phyloP scores from a whole-genome alignment of 1,139 yeast species.

The Saccharomyces hybrid region DNA sequence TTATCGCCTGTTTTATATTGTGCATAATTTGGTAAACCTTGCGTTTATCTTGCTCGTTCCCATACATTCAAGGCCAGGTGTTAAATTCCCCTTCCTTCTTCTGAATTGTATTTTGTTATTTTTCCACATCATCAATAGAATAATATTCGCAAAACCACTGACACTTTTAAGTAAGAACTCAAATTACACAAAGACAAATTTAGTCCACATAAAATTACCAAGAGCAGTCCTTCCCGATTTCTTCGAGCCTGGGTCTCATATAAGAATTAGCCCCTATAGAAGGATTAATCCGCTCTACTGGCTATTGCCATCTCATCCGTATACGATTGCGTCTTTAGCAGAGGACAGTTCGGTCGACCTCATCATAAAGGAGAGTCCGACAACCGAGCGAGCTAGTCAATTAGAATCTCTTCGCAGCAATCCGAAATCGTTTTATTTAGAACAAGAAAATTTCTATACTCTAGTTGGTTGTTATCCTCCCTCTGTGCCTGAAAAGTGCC shows the following conservation, averaged over 20 bases:
- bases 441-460: slow-evolving; percentile 19
- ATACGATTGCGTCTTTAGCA: slow-evolving; percentile 69
- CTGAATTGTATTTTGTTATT: slow-evolving; percentile 42
- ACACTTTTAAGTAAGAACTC: slow-evolving; percentile 12
- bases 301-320: slow-evolving; percentile 60
- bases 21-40: slow-evolving; percentile 68
- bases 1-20: slow-evolving; percentile 53
- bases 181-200: slow-evolving; percentile 26
- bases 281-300: slow-evolving; percentile 30
- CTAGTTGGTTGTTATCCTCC: slow-evolving; percentile 17
- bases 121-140: slow-evolving; percentile 35
- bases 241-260: slow-evolving; percentile 48
- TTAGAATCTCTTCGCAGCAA: slow-evolving; percentile 2
- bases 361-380: slow-evolving; percentile 44
- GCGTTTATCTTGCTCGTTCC: slow-evolving; percentile 50
- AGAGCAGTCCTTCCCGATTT: slow-evolving; percentile 22
- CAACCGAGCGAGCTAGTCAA: slow-evolving; percentile 2
- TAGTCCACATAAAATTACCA: slow-evolving; percentile 38
- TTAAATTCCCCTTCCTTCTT: slow-evolving; percentile 40
- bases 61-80: slow-evolving; percentile 70
- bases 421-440: slow-evolving; percentile 15
- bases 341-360: slow-evolving; percentile 37
- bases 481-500: slow-evolving; percentile 21
- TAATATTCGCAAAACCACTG: slow-evolving; percentile 25
- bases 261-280: slow-evolving; percentile 39